Conservation (phyloP, 176 grass and related monocot genomes). For the Aegilops longissima region DNA sequence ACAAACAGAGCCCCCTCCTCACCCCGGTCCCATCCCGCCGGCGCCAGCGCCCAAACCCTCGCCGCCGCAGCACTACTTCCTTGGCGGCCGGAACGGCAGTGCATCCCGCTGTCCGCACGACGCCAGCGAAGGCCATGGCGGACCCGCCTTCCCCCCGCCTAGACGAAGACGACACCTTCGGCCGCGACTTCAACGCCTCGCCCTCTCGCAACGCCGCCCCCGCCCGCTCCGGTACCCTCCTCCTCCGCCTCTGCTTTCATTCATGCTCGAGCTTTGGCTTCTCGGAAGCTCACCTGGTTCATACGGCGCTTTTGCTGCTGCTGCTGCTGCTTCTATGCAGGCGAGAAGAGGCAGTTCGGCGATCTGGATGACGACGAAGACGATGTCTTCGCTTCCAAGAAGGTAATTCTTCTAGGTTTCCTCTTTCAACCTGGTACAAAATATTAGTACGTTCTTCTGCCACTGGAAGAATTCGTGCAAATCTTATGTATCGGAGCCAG, state of each 20-base stretch:
- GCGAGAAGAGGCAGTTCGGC: constrained; percentile 67
- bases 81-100: neutral
- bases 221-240: constrained; percentile 10
- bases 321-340: constrained; percentile 33
- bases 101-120: neutral
- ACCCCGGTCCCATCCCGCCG: neutral
- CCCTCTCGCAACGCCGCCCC: constrained; percentile 19
- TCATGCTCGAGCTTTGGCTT: neutral
- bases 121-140: neutral
- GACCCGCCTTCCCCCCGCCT: constrained; percentile 22
- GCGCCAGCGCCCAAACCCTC: neutral
- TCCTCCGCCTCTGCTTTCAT: neutral
- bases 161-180: constrained; percentile 27
- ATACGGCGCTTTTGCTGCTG: neutral
- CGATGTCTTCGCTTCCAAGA: constrained; percentile 76
- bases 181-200: constrained; percentile 31
- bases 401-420: constrained; percentile 39
- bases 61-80: neutral
- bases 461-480: neutral
- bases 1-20: neutral
- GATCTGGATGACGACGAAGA: constrained; percentile 91
- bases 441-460: neutral
- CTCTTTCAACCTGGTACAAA: neutral
- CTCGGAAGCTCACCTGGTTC: neutral
- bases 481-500: neutral